Conservation (phyloP, 2,329 filamentous ascomycete genomes). For the Teratosphaeria gauchensis region DNA sequence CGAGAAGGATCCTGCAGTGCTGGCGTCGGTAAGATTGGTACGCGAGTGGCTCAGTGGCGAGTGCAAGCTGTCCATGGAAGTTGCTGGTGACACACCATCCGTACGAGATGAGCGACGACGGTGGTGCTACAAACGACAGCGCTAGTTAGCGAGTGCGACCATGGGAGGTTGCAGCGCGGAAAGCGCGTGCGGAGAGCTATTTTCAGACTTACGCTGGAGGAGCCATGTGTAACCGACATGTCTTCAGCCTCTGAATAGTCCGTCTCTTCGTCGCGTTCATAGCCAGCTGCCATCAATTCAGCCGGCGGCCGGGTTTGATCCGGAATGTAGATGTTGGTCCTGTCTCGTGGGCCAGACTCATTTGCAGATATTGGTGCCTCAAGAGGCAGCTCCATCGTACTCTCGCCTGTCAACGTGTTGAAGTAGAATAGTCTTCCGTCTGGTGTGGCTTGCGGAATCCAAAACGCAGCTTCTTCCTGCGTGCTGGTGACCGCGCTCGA, state of each 20-base stretch:
- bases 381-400: constrained; percentile 85
- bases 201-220: constrained; percentile 52
- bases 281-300: constrained; percentile 76
- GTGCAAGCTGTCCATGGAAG: constrained; percentile 85
- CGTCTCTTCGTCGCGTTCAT: constrained; percentile 76
- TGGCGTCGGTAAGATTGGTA: constrained; percentile 40
- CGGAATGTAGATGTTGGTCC: constrained; percentile 78
- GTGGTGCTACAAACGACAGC: constrained; percentile 37
- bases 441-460: constrained; percentile 93
- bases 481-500: constrained; percentile 43
- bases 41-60: constrained; percentile 51
- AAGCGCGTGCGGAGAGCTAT: constrained; percentile 11
- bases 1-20: constrained; percentile 41
- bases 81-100: constrained; percentile 71
- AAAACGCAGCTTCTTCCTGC: constrained; percentile 86
- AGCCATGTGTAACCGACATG: constrained; percentile 60
- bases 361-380: constrained; percentile 74
- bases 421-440: constrained; percentile 94
- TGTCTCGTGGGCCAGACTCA: constrained; percentile 79
- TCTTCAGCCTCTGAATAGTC: constrained; percentile 74
- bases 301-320: constrained; percentile 83
- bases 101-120: constrained; percentile 57
- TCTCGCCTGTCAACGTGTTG: constrained; percentile 93
- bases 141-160: constrained; percentile 1
- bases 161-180: constrained; percentile 1